Evolutionary conservation across 768 basidiomycete species (phyloP), one percentile per base, ranked within the genome.

Genomic region (Pulveroboletus sp.): DNA sequence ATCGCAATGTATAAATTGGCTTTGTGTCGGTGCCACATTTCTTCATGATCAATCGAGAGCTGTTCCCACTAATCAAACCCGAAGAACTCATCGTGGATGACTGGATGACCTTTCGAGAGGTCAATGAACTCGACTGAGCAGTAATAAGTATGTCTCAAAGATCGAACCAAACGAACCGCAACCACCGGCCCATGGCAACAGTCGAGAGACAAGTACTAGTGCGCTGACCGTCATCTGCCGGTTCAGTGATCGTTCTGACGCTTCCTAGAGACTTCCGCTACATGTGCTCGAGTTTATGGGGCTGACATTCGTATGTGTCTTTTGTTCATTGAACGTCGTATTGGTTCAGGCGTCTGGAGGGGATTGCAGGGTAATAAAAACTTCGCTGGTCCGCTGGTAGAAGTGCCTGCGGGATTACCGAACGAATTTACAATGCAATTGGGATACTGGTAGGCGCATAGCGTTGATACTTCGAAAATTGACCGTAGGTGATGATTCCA

Each of bases 211-310:
- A 36, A 86, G 79, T 47, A 84, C 86, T n/a, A n/a, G n/a, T n/a
- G n/a, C n/a, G 20, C 70, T 93, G 51, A 80, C 80, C 3, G 84
- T 91, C 23, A 79, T 90, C 34, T 85, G 85, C 12, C 79, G 92
- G 20, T 94, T 93, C 70, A 92, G 94, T 95, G 70, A 78, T 95
- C 44, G 78, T 92, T 19, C 69, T 91, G 48, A 87, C 92, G 1
- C 76, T 76, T 7, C 84, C 83, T 6, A 67, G 66, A 44, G 82
- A 90, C 44, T n/a, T n/a, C n/a, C n/a, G n/a, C 77, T 93, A 17
- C 76, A 75, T 31, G 52, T 75, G 40, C 69, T 97, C n/a, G 79
- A 69, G 86, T 95, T n/a, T 63, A 82, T 94, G 52, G 82, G 90
- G 35, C 72, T 94, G 47, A 92, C 93, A 33, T 90, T 83, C 76